Conservation (phyloP, 2,329 filamentous ascomycete genomes). For the Aspergillus sergii region DNA sequence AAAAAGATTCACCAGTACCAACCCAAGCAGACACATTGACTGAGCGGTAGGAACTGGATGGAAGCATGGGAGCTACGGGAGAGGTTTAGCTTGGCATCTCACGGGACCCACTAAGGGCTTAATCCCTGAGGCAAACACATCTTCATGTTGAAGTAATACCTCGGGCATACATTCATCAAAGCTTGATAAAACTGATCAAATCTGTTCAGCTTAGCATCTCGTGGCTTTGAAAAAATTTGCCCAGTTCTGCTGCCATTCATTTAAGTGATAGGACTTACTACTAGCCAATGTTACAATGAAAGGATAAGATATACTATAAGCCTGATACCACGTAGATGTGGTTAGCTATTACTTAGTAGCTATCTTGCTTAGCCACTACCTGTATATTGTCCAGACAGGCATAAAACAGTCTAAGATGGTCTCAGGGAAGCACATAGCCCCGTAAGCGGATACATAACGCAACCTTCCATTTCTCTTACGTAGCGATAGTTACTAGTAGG, state of each 20-base stretch:
- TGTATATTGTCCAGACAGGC: background rate
- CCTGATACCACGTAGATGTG: background rate
- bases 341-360: background rate
- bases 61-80: no score
- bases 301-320: background rate
- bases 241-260: background rate
- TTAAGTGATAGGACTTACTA: background rate
- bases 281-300: background rate
- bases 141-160: background rate
- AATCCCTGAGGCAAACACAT: background rate
- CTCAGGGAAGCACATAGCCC: background rate
- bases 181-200: background rate
- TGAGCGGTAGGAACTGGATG: background rate
- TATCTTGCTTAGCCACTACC: no score
- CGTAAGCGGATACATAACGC: background rate
- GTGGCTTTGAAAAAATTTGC: background rate
- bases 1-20: slow-evolving; percentile 10
- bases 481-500: background rate
- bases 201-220: background rate
- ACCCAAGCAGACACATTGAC: background rate
- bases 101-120: slow-evolving; percentile 20
- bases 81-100: slow-evolving; percentile 4
- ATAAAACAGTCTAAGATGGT: background rate
- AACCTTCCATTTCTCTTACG: background rate
- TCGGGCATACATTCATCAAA: background rate